A percentile compares a stretch with the other conserved stretches of the same genome.
Conservation (phyloP, 768 basidiomycete genomes). For the Lactarius hengduanensis region DNA sequence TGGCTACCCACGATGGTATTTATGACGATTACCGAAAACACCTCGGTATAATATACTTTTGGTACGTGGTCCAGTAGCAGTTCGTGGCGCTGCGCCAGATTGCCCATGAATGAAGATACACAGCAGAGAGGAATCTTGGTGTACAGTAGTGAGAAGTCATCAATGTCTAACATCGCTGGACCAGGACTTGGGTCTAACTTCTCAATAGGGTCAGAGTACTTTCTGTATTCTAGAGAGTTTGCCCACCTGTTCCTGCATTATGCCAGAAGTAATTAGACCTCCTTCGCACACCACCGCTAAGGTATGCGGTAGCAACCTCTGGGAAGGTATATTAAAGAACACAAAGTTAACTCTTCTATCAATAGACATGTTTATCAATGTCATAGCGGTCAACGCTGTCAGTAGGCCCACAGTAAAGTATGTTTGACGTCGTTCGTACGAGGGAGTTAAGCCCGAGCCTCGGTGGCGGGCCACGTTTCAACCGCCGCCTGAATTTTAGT, state of each 20-base stretch:
- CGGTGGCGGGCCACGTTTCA: neutral
- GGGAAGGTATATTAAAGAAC: neutral
- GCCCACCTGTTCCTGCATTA: neutral
- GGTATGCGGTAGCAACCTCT: neutral
- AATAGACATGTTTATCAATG: neutral
- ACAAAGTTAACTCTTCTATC: no score
- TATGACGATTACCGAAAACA: neutral
- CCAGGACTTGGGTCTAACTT: no score
- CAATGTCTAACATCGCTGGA: neutral
- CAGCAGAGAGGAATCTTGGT: no score
- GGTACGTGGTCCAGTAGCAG: neutral
- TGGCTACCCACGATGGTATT: neutral
- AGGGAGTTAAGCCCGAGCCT: no score
- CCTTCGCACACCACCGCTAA: neutral
- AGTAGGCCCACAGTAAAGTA: neutral
- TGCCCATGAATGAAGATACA: neutral
- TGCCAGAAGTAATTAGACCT: neutral
- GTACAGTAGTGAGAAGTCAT: neutral
- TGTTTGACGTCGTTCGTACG: neutral
- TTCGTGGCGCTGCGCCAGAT: neutral
- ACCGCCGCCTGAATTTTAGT: constrained; percentile 17
- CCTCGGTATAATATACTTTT: neutral
- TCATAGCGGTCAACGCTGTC: neutral
- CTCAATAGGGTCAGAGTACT: neutral
- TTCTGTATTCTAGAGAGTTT: neutral